A percentile compares a stretch with the other conserved stretches of the same genome.
Evolutionary conservation across 306 rosid species (phyloP).

Genomic region (Quercus aquifolioides): DNA sequence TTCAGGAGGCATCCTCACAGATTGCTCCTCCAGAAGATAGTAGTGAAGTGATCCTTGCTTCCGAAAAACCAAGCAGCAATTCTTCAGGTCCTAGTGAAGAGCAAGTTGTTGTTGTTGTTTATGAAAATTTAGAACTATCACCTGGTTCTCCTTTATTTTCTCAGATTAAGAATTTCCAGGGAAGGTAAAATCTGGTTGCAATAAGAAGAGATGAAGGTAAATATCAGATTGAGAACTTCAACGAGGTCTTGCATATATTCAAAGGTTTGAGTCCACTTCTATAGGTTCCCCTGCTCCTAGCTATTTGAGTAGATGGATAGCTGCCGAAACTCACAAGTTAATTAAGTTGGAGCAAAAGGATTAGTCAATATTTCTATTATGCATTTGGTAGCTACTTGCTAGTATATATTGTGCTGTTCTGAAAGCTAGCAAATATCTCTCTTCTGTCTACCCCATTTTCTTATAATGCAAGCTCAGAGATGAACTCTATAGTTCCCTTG

Average conservation of each 20-base stretch:
- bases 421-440: not conserved
- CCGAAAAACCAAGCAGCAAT: constrained; percentile 11
- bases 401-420: not conserved
- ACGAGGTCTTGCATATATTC: not conserved
- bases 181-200: constrained; percentile 29
- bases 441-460: not conserved
- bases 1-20: constrained; percentile 43
- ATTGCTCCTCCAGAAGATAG: constrained; percentile 27
- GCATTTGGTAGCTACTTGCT: not conserved
- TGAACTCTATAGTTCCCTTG: no score
- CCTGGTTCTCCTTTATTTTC: constrained; percentile 39
- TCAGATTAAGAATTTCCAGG: constrained; percentile 32
- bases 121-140: constrained; percentile 24
- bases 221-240: not conserved
- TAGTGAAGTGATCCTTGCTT: not conserved
- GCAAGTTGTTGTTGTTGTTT: constrained; percentile 1
- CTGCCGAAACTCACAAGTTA: not conserved
- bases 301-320: not conserved
- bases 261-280: not conserved
- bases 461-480: no score
- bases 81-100: constrained; percentile 4
- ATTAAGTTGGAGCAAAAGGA: not conserved
- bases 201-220: not conserved
- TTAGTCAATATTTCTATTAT: not conserved
- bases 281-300: not conserved